Percentiles rank a stretch among this genome's conserved stretches.
Evolutionary conservation across 169 alveolate species (phyloP).

Genomic region (Eimeria falciformis): DNA sequence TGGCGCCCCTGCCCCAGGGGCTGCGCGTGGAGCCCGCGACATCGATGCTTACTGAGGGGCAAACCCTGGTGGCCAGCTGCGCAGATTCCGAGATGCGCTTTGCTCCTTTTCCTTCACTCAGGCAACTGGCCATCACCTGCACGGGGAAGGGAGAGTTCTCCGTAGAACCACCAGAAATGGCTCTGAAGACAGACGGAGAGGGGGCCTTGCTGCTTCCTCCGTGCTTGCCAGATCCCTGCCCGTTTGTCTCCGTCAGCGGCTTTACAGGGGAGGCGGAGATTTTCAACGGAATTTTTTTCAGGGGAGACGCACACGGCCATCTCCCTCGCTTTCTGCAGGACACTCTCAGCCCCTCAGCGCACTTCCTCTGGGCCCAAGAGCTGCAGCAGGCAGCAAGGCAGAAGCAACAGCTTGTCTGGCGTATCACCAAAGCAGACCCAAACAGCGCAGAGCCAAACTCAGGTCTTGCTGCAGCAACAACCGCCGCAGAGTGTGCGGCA

Average conservation of each 20-base stretch:
- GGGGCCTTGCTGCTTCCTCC: constrained; percentile 63
- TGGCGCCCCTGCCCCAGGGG: constrained; percentile 59
- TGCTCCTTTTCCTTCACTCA: constrained; percentile 64
- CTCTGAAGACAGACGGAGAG: constrained; percentile 49
- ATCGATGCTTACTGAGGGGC: constrained; percentile 63
- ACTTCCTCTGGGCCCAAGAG: constrained; percentile 72
- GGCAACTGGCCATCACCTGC: constrained; percentile 71
- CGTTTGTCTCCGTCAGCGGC: constrained; percentile 71
- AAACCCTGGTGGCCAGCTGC: constrained; percentile 72
- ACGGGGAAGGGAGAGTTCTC: constrained; percentile 43
- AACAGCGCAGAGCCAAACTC: constrained; percentile 50
- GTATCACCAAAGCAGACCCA: constrained; percentile 64
- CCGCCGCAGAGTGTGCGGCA: constrained; percentile 53
- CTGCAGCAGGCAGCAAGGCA: background rate
- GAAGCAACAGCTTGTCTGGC: constrained; percentile 15
- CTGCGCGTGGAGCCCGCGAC: constrained; percentile 72
- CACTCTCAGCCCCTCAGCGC: constrained; percentile 38
- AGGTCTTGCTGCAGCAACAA: constrained; percentile 66
- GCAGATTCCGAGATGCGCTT: constrained; percentile 69
- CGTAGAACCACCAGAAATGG: constrained; percentile 37
- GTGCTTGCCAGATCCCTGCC: constrained; percentile 74
- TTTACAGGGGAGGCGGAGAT: constrained; percentile 51
- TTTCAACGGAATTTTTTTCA: constrained; percentile 58
- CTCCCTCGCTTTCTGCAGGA: constrained; percentile 66
- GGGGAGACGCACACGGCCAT: constrained; percentile 72